Percentiles rank a stretch among this genome's conserved stretches.
Evolutionary conservation across 1,139 yeast species (phyloP).

Genomic region (Martiniozyma asiatica): DNA sequence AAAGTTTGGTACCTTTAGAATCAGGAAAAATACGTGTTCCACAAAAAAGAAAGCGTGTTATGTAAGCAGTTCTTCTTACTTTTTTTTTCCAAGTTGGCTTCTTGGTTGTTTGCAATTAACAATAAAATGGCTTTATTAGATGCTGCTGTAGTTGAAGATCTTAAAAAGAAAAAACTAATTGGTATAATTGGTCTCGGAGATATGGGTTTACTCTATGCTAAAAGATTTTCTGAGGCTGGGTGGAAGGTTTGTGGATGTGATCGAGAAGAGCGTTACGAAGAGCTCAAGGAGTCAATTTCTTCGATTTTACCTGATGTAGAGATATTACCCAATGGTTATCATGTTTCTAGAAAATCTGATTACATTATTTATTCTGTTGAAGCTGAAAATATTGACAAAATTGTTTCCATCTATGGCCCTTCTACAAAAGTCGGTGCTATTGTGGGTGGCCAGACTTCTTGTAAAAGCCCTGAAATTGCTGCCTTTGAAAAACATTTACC

Average conservation of each 20-base stretch:
- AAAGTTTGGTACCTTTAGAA: slow-evolving; percentile 1
- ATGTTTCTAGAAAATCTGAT: slow-evolving; percentile 70
- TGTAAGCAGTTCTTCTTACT: no score
- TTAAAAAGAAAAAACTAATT: slow-evolving; percentile 34
- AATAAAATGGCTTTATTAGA: no score
- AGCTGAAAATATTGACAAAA: slow-evolving; percentile 64
- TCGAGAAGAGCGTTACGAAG: slow-evolving; percentile 51
- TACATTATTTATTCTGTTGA: slow-evolving; percentile 83
- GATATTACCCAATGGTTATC: slow-evolving; percentile 64
- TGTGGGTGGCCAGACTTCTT: slow-evolving; percentile 97
- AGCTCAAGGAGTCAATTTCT: slow-evolving; percentile 33
- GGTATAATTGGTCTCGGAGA: slow-evolving; percentile 96
- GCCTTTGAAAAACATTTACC: slow-evolving; percentile 78
- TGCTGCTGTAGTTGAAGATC: slow-evolving; percentile 9
- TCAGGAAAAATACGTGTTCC: neutral
- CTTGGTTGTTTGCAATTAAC: no score
- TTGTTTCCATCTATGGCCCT: slow-evolving; percentile 71
- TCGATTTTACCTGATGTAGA: slow-evolving; percentile 18
- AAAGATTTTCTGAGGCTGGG: slow-evolving; percentile 65
- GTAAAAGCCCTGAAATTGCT: slow-evolving; percentile 79
- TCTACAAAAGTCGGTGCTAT: slow-evolving; percentile 78
- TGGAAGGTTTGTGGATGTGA: slow-evolving; percentile 93
- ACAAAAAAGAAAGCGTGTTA: no score
- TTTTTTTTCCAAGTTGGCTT: neutral
- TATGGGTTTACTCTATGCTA: slow-evolving; percentile 87